These are phyloP conservation scores for Phyllosticta capitalensis DNA, from an alignment of 2,329 filamentous ascomycete genomes.

Conservation along the genomic window DNA sequence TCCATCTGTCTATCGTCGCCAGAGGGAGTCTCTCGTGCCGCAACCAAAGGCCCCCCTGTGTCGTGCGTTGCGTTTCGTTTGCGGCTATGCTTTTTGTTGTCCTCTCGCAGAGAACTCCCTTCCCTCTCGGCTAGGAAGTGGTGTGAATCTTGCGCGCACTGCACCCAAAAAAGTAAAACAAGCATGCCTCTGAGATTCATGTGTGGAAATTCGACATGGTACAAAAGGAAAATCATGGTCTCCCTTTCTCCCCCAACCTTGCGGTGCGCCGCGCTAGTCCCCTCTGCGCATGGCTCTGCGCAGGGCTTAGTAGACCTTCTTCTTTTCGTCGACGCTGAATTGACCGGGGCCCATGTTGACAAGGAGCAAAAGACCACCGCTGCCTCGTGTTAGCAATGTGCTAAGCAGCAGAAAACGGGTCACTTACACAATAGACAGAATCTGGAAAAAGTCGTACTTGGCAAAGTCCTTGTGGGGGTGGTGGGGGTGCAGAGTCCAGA, in stretches of 20 bases:
- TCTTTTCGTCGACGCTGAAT: slow-evolving; percentile 99
- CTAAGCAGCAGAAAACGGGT: slow-evolving; percentile 4
- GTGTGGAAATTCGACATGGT: neutral
- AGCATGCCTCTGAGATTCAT: neutral
- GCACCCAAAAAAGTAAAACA: neutral
- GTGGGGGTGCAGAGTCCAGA: slow-evolving; percentile 97
- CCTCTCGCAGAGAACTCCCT: neutral
- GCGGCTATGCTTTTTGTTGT: neutral
- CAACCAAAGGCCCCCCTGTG: neutral
- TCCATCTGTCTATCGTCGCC: neutral
- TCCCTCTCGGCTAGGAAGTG: neutral
- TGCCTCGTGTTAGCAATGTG: slow-evolving; percentile 21
- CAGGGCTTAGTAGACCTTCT: slow-evolving; percentile 82
- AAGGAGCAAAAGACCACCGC: slow-evolving; percentile 83
- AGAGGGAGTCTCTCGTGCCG: neutral
- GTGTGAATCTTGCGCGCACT: neutral
- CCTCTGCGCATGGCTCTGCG: neutral
- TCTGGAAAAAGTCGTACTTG: slow-evolving; percentile 99
- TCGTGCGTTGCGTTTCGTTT: neutral
- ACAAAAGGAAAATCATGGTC: neutral
- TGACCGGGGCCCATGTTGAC: slow-evolving; percentile 98
- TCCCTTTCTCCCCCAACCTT: neutral
- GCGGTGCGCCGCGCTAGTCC: neutral
- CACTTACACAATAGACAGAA: slow-evolving; percentile 84
- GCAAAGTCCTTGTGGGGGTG: slow-evolving; percentile 99